A percentile compares a stretch with the other conserved stretches of the same genome.
phyloP scores from a whole-genome alignment of 2,329 filamentous ascomycete genomes.

The Dissoconium aciculare region DNA sequence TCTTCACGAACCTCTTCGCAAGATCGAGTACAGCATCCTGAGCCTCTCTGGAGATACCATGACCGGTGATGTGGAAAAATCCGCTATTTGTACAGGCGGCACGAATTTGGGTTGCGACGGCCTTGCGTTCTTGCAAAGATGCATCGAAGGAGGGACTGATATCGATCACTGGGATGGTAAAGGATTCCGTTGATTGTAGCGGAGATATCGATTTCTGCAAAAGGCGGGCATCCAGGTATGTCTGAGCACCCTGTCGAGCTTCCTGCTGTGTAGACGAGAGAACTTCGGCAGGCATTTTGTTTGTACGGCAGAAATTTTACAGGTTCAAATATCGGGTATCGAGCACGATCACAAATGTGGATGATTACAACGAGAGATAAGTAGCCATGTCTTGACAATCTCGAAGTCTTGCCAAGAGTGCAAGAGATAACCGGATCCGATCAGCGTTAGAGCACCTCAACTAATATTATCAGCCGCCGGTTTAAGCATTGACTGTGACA shows the following conservation, averaged over 20 bases:
- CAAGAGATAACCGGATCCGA: too few relatives aligned
- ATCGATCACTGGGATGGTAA: slow-evolving; percentile 27
- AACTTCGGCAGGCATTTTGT: slow-evolving; percentile 1
- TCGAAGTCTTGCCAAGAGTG: too few relatives aligned
- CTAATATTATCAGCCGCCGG: too few relatives aligned
- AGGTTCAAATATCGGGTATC: too few relatives aligned
- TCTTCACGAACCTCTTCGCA: slow-evolving; percentile 26
- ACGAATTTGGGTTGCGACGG: slow-evolving; percentile 26
- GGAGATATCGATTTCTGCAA: slow-evolving; percentile 4
- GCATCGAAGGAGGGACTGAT: slow-evolving; percentile 25
- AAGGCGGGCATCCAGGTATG: slow-evolving; percentile 24
- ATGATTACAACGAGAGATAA: too few relatives aligned
- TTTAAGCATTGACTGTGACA: too few relatives aligned
- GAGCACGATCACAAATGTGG: too few relatives aligned
- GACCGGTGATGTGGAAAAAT: slow-evolving; percentile 29
- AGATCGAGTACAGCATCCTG: slow-evolving; percentile 23
- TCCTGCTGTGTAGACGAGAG: slow-evolving; percentile 16
- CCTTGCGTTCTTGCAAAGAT: slow-evolving; percentile 20
- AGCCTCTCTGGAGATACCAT: slow-evolving; percentile 20
- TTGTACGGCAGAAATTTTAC: too few relatives aligned
- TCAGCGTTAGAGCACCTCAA: too few relatives aligned
- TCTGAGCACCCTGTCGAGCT: slow-evolving; percentile 22
- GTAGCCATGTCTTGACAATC: too few relatives aligned
- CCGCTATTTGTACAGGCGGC: slow-evolving; percentile 27
- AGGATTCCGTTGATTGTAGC: slow-evolving; percentile 13